Conservation (phyloP, 306 rosid species). For the Lagenaria siceraria region DNA sequence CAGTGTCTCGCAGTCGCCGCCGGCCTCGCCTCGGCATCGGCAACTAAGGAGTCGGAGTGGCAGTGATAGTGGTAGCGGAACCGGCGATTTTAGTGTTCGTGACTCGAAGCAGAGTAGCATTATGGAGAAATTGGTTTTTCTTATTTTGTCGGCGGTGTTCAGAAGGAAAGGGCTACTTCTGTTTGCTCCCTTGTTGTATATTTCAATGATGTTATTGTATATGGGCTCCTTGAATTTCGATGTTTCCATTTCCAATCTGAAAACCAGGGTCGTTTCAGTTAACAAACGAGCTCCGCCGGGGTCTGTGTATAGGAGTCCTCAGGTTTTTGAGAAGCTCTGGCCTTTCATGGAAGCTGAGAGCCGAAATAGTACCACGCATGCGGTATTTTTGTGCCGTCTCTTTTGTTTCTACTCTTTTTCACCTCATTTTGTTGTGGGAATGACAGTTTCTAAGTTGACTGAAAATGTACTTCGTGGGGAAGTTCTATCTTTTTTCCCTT, state of each 20-base stretch:
- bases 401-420: not conserved
- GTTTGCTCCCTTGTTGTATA: constrained; percentile 78
- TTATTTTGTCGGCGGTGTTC: constrained; percentile 55
- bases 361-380: constrained; percentile 31
- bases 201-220: constrained; percentile 74
- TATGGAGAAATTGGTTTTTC: constrained; percentile 38
- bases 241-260: constrained; percentile 41
- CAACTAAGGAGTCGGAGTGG: constrained; percentile 42
- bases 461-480: not conserved
- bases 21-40: constrained; percentile 60
- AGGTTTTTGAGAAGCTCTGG: constrained; percentile 68
- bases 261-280: constrained; percentile 45
- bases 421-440: not conserved
- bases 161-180: constrained; percentile 65
- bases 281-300: constrained; percentile 55
- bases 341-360: constrained; percentile 53
- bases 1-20: constrained; percentile 54
- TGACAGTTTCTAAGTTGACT: not conserved
- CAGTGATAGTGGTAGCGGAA: constrained; percentile 1
- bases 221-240: constrained; percentile 83
- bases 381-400: constrained; percentile 24
- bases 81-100: not conserved
- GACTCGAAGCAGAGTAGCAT: constrained; percentile 34
- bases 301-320: constrained; percentile 72
- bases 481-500: not conserved